Evolutionary conservation across 176 grass and related monocot genomes (phyloP).

Genomic region (Oryza glumipatula): DNA sequence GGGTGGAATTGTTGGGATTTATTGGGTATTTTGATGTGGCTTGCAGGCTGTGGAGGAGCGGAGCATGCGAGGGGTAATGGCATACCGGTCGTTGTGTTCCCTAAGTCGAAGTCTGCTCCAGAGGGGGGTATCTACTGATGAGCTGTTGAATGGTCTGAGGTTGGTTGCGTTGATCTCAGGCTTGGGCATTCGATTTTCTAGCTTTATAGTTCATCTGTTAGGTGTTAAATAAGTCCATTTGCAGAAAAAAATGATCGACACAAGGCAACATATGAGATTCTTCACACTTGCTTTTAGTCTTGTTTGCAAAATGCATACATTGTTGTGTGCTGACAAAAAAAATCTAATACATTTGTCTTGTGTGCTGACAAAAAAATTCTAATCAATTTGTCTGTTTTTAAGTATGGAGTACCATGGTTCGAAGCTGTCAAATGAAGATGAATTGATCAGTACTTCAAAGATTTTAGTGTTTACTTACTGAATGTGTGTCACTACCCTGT

Average conservation of each 20-base stretch:
- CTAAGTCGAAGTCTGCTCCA: conserved; percentile 50
- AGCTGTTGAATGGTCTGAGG: conserved; percentile 68
- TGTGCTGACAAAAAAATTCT: background rate
- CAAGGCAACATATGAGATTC: background rate
- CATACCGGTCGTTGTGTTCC: conserved; percentile 69
- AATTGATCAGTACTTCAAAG: background rate
- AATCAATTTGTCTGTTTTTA: background rate
- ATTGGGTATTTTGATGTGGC: background rate
- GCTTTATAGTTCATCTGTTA: background rate
- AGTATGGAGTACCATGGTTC: background rate
- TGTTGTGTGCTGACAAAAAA: background rate
- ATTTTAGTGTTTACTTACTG: background rate
- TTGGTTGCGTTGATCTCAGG: conserved; percentile 17
- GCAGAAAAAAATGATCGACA: background rate
- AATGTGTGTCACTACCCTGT: background rate
- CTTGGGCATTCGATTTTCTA: background rate
- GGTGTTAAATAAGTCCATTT: background rate
- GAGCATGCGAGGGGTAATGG: conserved; percentile 63
- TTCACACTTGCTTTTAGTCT: background rate
- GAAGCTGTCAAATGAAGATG: background rate
- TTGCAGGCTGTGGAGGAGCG: conserved; percentile 71
- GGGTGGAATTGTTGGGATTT: background rate
- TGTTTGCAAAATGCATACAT: background rate
- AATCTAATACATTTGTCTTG: too few species aligned
- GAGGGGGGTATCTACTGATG: conserved; percentile 56